A percentile compares a stretch with the other conserved stretches of the same genome.
Conservation (phyloP, 2,329 filamentous ascomycete species). For the Cladophialophora bantiana region DNA sequence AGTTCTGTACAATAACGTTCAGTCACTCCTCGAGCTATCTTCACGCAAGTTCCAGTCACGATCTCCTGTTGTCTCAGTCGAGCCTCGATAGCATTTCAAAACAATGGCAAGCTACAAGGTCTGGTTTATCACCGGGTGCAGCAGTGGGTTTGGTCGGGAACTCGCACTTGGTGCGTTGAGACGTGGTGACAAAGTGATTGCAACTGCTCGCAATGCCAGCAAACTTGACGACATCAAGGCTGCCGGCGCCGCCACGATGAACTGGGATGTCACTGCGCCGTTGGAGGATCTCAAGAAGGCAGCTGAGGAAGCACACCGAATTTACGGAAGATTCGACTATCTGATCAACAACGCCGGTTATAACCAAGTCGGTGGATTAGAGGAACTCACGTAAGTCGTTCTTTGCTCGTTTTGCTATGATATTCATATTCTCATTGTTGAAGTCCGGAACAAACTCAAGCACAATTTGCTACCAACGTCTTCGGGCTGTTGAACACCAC, state of each 20-base stretch:
- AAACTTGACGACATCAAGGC: slow-evolving; percentile 42
- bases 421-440: not conserved
- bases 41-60: not conserved
- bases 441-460: slow-evolving; percentile 39
- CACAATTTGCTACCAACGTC: slow-evolving; percentile 49
- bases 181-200: slow-evolving; percentile 47
- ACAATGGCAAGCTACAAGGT: slow-evolving; percentile 36
- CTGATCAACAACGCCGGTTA: slow-evolving; percentile 48
- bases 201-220: slow-evolving; percentile 45
- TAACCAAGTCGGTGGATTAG: slow-evolving; percentile 41
- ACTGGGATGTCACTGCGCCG: slow-evolving; percentile 40
- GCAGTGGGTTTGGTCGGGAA: slow-evolving; percentile 46
- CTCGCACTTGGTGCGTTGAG: slow-evolving; percentile 41
- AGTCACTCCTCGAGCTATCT: not conserved
- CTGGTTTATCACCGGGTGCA: slow-evolving; percentile 49
- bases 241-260: slow-evolving; percentile 41
- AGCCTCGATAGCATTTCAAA: not conserved
- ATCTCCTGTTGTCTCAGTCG: not conserved
- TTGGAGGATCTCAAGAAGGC: slow-evolving; percentile 26
- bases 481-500: slow-evolving; percentile 49
- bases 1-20: not conserved
- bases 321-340: slow-evolving; percentile 44
- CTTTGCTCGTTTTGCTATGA: not conserved
- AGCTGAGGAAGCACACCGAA: slow-evolving; percentile 25
- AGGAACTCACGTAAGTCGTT: slow-evolving; percentile 41